A percentile compares a stretch with the other conserved stretches of the same genome.
These are phyloP conservation scores for Mrakia frigida DNA, from an alignment of 768 basidiomycete genomes.

Conservation along the genomic window DNA sequence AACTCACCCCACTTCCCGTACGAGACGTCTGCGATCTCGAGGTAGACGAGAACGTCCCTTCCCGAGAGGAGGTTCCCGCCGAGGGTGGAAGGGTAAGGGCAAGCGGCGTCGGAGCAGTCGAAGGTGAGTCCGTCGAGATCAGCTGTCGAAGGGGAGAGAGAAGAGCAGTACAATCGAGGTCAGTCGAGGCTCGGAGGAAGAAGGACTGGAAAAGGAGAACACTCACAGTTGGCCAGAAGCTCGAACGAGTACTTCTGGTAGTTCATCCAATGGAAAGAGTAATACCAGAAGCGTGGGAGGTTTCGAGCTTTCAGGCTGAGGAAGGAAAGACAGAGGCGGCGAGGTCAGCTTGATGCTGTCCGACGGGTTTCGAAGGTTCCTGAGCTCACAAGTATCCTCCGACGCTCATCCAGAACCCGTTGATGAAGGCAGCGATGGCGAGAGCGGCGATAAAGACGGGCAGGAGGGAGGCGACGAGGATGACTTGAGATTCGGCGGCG, in stretches of 20 bases:
- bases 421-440: constrained; percentile 46
- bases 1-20: constrained; percentile 41
- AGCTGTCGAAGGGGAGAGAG: constrained; percentile 31
- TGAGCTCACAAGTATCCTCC: constrained; percentile 34
- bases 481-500: constrained; percentile 54
- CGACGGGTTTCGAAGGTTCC: background rate
- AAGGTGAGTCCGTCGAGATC: constrained; percentile 53
- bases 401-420: constrained; percentile 57
- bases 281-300: constrained; percentile 59
- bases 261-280: constrained; percentile 49
- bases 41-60: constrained; percentile 50
- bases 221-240: constrained; percentile 41
- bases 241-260: constrained; percentile 38
- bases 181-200: background rate
- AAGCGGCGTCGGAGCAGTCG: constrained; percentile 50
- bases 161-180: background rate
- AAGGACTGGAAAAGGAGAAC: too few relatives aligned
- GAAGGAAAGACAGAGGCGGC: constrained; percentile 40
- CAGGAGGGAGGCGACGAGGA: constrained; percentile 52
- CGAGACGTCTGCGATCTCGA: constrained; percentile 50
- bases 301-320: constrained; percentile 50
- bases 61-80: constrained; percentile 51
- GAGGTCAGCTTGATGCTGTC: background rate
- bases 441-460: constrained; percentile 61
- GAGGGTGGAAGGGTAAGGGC: constrained; percentile 53